Base-by-base conservation (phyloP, 2,329 filamentous ascomycete genomes). In the Fusarium mangiferae region DNA sequence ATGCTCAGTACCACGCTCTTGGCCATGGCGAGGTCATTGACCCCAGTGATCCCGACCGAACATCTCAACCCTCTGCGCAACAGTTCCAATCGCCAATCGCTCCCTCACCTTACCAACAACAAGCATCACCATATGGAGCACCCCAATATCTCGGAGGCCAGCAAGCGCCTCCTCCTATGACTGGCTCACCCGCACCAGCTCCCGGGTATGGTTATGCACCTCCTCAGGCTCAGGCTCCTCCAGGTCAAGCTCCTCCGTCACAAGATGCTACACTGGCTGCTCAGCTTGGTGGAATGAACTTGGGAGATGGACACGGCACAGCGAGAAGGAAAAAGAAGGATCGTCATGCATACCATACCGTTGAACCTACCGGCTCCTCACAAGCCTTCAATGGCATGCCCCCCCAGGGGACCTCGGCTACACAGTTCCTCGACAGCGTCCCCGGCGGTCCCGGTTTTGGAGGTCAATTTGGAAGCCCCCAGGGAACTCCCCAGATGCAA, bases 271-370 rank as follows among this genome's bases (percentile, higher is more conserved):
- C 85, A 22, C 81, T 94, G 68, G 88, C 91, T 52, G 88, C 90
- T 62, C 94, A 97, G 82, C 93, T 97, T 92, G 91, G 92, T 46
- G 91, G 90, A 68, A 90, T 97, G 88, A 91, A 88, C 45, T 85
- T 97, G 75, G 90, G 88, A 39, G 80, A 81, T 39, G 82, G 86
- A 51, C 85, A 86, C 41, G 81, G 89, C 55, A 85, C 85, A 6
- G 84, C 83, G 65, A 88, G 90, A 81, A 93, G 87, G 82, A 94
- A 95, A 87, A 98, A 98, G 90, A 98, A 98, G 88, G 93, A 98
- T 81, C 90, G 94, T 68, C 96, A 98, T 84, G 96, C 95, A 73
- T 93, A 97, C 82, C 96, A 98, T 82, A 92, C 90, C 44, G 90
- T 98, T 60, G 94, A 96, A 74, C 90, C 93, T 28, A 87, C 87